Evolutionary conservation across 2,329 filamentous ascomycete genomes (phyloP).

Genomic region (Chaetomiaceae sp.): DNA sequence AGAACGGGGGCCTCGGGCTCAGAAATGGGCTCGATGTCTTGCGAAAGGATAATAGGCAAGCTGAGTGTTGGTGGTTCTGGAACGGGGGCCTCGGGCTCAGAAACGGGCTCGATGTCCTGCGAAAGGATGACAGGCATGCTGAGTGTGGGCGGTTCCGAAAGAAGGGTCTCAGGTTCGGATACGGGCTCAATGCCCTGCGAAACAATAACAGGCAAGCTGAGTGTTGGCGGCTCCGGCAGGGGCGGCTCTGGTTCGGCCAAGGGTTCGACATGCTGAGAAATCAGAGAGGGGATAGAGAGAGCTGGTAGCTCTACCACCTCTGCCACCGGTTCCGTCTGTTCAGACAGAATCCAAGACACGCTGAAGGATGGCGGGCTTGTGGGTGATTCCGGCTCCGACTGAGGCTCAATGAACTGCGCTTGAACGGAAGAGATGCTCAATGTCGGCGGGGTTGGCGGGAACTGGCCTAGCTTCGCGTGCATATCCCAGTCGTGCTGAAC

Average conservation of each 20-base stretch:
- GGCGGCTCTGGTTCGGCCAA: constrained; percentile 10
- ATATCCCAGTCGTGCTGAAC: constrained; percentile 49
- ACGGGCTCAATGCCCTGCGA: constrained; percentile 22
- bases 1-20: constrained; percentile 21
- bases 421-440: constrained; percentile 45
- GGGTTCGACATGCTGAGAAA: constrained; percentile 24
- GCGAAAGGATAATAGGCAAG: constrained; percentile 16
- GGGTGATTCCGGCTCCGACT: constrained; percentile 34
- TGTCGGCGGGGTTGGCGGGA: constrained; percentile 42
- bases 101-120: constrained; percentile 22
- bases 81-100: constrained; percentile 16
- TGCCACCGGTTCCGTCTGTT: constrained; percentile 23
- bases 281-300: constrained; percentile 11
- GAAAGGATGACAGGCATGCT: constrained; percentile 15
- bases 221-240: neutral
- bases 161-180: constrained; percentile 13
- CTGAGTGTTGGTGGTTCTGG: constrained; percentile 19
- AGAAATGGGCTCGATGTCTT: constrained; percentile 22
- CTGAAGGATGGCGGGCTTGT: constrained; percentile 25
- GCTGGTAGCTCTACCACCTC: constrained; percentile 9
- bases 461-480: constrained; percentile 49
- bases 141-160: constrained; percentile 1
- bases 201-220: constrained; percentile 15
- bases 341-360: constrained; percentile 30
- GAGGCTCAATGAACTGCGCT: constrained; percentile 42